Evolutionary conservation across 164 flowering plant species (phyloP).

Genomic region (Chimonanthus salicifolius): DNA sequence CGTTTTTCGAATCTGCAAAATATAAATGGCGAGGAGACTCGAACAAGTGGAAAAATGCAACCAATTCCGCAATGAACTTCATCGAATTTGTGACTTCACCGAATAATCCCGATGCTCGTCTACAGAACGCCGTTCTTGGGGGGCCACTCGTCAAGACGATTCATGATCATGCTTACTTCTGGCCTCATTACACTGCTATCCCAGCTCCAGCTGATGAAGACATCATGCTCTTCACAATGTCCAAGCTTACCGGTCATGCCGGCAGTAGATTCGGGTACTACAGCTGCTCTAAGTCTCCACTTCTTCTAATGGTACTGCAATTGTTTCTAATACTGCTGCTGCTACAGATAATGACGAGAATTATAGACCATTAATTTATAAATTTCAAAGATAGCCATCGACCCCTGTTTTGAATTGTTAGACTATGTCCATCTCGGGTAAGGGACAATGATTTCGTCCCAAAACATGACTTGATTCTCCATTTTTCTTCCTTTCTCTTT

Average conservation of each 20-base stretch:
- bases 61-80: slow-evolving; percentile 14
- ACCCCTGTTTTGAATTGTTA: not conserved
- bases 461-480: too few species aligned
- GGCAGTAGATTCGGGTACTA: slow-evolving; percentile 70
- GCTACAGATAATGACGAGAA: too few species aligned
- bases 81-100: slow-evolving; percentile 81
- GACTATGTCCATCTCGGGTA: not conserved
- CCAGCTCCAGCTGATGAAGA: slow-evolving; percentile 52
- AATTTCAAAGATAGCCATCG: too few species aligned
- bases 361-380: too few species aligned
- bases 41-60: slow-evolving; percentile 27
- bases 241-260: slow-evolving; percentile 85
- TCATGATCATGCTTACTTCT: slow-evolving; percentile 61
- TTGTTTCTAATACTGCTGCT: too few species aligned
- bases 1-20: slow-evolving; percentile 24
- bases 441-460: too few species aligned
- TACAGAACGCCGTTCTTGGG: slow-evolving; percentile 32
- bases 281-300: too few species aligned
- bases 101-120: slow-evolving; percentile 64
- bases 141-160: slow-evolving; percentile 36
- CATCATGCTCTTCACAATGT: slow-evolving; percentile 61
- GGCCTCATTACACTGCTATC: slow-evolving; percentile 80
- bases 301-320: too few species aligned
- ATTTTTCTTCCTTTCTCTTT: not conserved
- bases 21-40: slow-evolving; percentile 47